Percentiles rank a stretch among this genome's conserved stretches.
These are phyloP conservation scores for Ustilago bromivora DNA, from an alignment of 1,284 basidiomycete genomes.

Conservation along the genomic window DNA sequence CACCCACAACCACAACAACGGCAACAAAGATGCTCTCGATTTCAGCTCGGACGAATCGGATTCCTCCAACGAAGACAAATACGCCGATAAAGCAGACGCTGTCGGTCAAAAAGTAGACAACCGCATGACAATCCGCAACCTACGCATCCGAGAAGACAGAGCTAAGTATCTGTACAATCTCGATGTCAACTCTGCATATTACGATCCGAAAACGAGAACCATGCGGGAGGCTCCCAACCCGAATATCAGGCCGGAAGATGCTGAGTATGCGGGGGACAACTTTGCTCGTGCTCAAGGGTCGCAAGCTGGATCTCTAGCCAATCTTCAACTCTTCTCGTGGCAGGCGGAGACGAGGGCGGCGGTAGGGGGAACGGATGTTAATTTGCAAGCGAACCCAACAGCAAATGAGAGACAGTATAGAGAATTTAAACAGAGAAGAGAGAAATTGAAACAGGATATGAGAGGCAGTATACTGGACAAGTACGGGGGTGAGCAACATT, in stretches of 20 bases:
- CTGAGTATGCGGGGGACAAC: conserved; percentile 94
- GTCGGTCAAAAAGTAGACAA: conserved; percentile 98
- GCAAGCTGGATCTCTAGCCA: conserved; percentile 89
- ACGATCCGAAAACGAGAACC: conserved; percentile 98
- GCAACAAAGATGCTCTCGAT: conserved; percentile 43
- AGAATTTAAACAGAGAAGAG: conserved; percentile 91
- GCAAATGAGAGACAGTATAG: conserved; percentile 88
- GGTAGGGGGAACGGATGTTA: conserved; percentile 87
- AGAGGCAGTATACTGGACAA: conserved; percentile 75
- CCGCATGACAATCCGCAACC: conserved; percentile 95
- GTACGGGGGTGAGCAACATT: conserved; percentile 94
- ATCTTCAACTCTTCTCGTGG: conserved; percentile 96
- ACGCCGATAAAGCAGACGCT: conserved; percentile 95
- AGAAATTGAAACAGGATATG: conserved; percentile 85
- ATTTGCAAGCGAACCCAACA: conserved; percentile 95
- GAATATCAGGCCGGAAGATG: conserved; percentile 83
- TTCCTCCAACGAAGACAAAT: conserved; percentile 72
- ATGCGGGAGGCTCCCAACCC: conserved; percentile 96
- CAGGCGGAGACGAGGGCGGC: conserved; percentile 80
- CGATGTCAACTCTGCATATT: conserved; percentile 94
- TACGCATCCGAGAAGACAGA: conserved; percentile 98
- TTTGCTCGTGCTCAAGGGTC: conserved; percentile 85
- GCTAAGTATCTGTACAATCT: conserved; percentile 99
- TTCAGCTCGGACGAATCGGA: conserved; percentile 88
- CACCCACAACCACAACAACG: background rate